phyloP scores from a whole-genome alignment of 1,139 yeast species.

The Debaryomyces sp. region DNA sequence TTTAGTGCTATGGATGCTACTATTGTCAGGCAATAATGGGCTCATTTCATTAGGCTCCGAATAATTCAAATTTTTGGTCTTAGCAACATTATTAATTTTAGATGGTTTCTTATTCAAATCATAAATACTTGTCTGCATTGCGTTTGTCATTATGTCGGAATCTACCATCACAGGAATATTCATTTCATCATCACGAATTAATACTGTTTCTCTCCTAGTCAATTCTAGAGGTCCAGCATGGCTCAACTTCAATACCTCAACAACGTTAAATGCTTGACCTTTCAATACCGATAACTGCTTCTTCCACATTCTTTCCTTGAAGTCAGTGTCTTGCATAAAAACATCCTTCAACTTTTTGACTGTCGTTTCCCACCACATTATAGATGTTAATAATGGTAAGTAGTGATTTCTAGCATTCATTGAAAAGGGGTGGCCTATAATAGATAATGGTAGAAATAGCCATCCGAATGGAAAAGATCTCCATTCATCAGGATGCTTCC shows the following conservation, averaged over 20 bases:
- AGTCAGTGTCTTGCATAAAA: constrained; percentile 61
- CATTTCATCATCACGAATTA: constrained; percentile 65
- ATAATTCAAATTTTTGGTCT: background rate
- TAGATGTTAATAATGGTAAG: constrained; percentile 60
- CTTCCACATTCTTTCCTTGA: constrained; percentile 66
- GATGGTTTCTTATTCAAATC: constrained; percentile 13
- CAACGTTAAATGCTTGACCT: constrained; percentile 80
- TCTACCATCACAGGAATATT: constrained; percentile 47
- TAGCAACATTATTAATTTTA: background rate
- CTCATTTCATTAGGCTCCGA: constrained; percentile 10
- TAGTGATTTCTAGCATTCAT: constrained; percentile 58
- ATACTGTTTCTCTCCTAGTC: constrained; percentile 57
- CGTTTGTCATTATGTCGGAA: constrained; percentile 17
- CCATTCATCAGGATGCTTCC: constrained; percentile 88
- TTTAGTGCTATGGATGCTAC: constrained; percentile 4
- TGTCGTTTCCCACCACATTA: constrained; percentile 73
- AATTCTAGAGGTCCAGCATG: constrained; percentile 72
- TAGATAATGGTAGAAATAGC: constrained; percentile 64
- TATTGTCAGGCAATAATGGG: constrained; percentile 10
- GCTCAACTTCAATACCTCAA: constrained; percentile 59
- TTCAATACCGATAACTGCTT: constrained; percentile 72
- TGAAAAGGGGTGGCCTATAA: constrained; percentile 73
- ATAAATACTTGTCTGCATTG: constrained; percentile 24
- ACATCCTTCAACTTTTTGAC: constrained; percentile 48
- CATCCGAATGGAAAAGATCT: constrained; percentile 81